Evolutionary conservation across 805 yeast species (phyloP).

Genomic region (Zygosaccharomyces siamensis): DNA sequence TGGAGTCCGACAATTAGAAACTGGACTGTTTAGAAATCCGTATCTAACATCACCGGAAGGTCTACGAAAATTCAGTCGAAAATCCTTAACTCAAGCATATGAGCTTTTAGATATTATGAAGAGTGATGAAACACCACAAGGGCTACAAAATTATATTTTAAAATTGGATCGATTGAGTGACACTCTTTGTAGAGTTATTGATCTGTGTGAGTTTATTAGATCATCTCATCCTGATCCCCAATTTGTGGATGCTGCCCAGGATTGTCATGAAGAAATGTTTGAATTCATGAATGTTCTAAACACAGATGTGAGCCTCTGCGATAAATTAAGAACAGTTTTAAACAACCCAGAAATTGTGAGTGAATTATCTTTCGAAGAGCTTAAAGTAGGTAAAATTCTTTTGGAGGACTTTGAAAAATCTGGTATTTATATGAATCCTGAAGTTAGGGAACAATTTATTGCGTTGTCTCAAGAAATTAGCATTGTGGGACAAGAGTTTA

Average conservation of each 20-base stretch:
- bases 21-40: slow-evolving; percentile 75
- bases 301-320: slow-evolving; percentile 70
- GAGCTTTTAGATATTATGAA: slow-evolving; percentile 54
- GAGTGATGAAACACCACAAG: slow-evolving; percentile 41
- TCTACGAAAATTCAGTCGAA: slow-evolving; percentile 57
- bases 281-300: slow-evolving; percentile 91
- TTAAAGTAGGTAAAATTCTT: slow-evolving; percentile 73
- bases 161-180: slow-evolving; percentile 83
- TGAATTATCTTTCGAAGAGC: slow-evolving; percentile 64
- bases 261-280: slow-evolving; percentile 81
- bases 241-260: slow-evolving; percentile 77
- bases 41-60: slow-evolving; percentile 67
- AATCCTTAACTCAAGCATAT: slow-evolving; percentile 63
- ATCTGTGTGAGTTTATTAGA: slow-evolving; percentile 86
- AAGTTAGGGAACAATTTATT: slow-evolving; percentile 65
- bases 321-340: slow-evolving; percentile 54
- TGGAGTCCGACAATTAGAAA: slow-evolving; percentile 17
- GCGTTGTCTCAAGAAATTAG: slow-evolving; percentile 76
- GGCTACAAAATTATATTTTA: slow-evolving; percentile 47
- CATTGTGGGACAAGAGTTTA: slow-evolving; percentile 70
- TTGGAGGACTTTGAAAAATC: slow-evolving; percentile 84
- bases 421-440: slow-evolving; percentile 74
- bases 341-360: slow-evolving; percentile 29
- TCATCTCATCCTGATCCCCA: slow-evolving; percentile 74
- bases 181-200: slow-evolving; percentile 85